phyloP scores from a whole-genome alignment of 2,329 filamentous ascomycete species.

The Lachnellula cervina region DNA sequence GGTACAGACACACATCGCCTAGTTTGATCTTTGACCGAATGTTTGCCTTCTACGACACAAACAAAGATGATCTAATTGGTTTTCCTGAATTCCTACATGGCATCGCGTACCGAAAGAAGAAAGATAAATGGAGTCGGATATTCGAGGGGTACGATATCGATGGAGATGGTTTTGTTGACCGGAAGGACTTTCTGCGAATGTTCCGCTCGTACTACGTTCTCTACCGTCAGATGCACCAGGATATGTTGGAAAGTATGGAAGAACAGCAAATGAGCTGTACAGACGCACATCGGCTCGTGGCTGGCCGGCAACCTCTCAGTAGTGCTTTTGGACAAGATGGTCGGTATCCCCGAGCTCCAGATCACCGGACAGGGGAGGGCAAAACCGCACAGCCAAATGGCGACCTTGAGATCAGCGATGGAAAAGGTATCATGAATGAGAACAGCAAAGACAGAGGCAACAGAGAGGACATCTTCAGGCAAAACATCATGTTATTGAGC shows the following conservation, averaged over 20 bases:
- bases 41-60: slow-evolving; percentile 93
- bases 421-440: slow-evolving; percentile 53
- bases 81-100: slow-evolving; percentile 90
- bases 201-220: slow-evolving; percentile 90
- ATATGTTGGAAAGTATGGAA: slow-evolving; percentile 73
- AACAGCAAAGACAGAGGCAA: slow-evolving; percentile 56
- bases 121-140: slow-evolving; percentile 66
- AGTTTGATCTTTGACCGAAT: slow-evolving; percentile 94
- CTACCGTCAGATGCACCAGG: slow-evolving; percentile 82
- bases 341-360: slow-evolving; percentile 58
- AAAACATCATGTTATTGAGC: slow-evolving; percentile 39
- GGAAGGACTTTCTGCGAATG: slow-evolving; percentile 84
- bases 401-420: slow-evolving; percentile 59
- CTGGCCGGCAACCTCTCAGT: slow-evolving; percentile 70
- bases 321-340: slow-evolving; percentile 69
- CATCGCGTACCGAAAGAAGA: slow-evolving; percentile 63
- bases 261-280: slow-evolving; percentile 72
- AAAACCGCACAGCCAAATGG: slow-evolving; percentile 61
- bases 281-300: slow-evolving; percentile 70
- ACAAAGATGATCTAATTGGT: slow-evolving; percentile 81
- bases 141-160: slow-evolving; percentile 92
- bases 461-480: slow-evolving; percentile 55
- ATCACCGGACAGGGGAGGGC: slow-evolving; percentile 55
- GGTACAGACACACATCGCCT: slow-evolving; percentile 69
- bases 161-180: slow-evolving; percentile 75